phyloP scores from a whole-genome alignment of 371 early-diverging fungal genomes.

The Phascolomyces articulosus region DNA sequence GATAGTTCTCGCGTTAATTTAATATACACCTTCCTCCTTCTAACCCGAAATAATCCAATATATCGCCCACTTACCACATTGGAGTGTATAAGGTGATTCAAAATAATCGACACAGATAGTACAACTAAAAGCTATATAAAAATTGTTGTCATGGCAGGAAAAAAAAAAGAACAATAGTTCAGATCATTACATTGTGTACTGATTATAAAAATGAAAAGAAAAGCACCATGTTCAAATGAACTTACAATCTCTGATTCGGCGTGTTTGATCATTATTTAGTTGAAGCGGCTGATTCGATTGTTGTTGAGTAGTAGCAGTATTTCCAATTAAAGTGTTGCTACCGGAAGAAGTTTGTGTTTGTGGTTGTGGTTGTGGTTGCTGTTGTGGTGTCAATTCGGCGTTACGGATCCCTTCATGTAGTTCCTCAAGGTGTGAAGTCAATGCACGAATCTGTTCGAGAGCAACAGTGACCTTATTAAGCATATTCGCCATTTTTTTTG shows the following conservation, averaged over 20 bases:
- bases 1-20: no score
- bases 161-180: no score
- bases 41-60: no score
- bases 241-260: constrained; percentile 14
- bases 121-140: constrained; percentile 11
- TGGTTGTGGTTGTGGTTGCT: no score
- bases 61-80: constrained; percentile 12
- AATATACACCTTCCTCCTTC: no score
- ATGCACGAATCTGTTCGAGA: not conserved
- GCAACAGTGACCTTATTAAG: not conserved
- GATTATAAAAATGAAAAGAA: no score
- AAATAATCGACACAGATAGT: constrained; percentile 16
- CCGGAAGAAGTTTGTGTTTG: not conserved
- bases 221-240: no score
- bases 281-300: not conserved
- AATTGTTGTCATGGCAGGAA: no score
- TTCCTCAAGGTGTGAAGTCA: not conserved
- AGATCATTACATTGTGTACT: no score
- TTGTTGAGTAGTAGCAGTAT: no score
- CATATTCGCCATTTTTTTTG: not conserved
- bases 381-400: no score
- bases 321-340: no score
- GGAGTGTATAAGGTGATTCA: constrained; percentile 13
- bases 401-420: not conserved
- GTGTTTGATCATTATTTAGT: not conserved